Evolutionary conservation across 2,329 filamentous ascomycete species (phyloP).

Genomic region (Talaromyces sp.): DNA sequence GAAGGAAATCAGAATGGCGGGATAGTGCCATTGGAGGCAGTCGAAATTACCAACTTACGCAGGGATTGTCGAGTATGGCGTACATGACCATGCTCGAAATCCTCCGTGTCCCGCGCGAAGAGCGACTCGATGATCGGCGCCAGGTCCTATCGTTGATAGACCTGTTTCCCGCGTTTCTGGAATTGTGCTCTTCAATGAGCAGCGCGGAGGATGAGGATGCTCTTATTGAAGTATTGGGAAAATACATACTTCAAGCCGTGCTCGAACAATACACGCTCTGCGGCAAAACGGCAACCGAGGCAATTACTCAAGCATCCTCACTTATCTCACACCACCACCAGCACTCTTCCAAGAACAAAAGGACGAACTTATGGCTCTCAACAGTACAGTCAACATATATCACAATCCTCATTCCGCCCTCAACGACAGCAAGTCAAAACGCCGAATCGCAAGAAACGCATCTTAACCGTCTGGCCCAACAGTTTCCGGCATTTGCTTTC

Average conservation of each 20-base stretch:
- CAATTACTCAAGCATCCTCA: constrained; percentile 33
- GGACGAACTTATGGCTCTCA: not conserved
- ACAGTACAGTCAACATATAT: not conserved
- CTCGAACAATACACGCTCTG: constrained; percentile 47
- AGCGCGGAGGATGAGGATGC: constrained; percentile 11
- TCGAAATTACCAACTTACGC: too few relatives aligned
- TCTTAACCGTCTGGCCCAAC: constrained; percentile 14
- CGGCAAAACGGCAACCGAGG: constrained; percentile 34
- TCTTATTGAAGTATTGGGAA: constrained; percentile 45
- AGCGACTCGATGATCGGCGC: constrained; percentile 20
- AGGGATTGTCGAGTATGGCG: not conserved
- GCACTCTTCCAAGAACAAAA: not conserved
- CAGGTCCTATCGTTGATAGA: constrained; percentile 35
- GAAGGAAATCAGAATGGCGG: constrained; percentile 22
- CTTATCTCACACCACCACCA: not conserved
- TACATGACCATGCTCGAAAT: constrained; percentile 22
- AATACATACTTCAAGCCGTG: constrained; percentile 50
- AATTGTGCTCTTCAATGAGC: constrained; percentile 35
- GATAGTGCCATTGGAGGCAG: not conserved
- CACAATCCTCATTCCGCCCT: not conserved
- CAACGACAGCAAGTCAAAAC: not conserved
- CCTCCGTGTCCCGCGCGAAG: constrained; percentile 27
- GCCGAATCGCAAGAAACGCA: not conserved
- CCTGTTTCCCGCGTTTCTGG: constrained; percentile 48
- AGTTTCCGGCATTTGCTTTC: constrained; percentile 35